A percentile compares a stretch with the other conserved stretches of the same genome.
Evolutionary conservation across 495 filamentous ascomycete species (phyloP).

Genomic region (Penicillium macrosclerotiorum): DNA sequence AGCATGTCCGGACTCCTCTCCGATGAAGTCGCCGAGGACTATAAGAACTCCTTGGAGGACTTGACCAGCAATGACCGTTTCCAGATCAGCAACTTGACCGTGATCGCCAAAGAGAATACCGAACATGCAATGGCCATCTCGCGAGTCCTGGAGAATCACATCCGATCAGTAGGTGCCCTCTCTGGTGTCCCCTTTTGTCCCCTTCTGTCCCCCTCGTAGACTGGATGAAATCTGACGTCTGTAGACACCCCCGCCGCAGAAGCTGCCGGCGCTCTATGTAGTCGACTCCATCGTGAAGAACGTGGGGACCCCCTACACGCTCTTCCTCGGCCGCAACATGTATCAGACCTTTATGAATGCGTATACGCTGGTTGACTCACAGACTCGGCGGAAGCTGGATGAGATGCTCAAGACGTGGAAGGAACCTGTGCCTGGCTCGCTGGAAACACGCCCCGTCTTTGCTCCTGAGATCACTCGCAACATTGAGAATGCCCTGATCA

Average conservation of each 20-base stretch:
- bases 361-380: constrained; percentile 79
- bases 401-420: constrained; percentile 99
- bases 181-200: constrained; percentile 5
- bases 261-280: constrained; percentile 93
- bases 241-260: constrained; percentile 80
- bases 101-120: constrained; percentile 95
- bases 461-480: constrained; percentile 75
- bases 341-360: constrained; percentile 95
- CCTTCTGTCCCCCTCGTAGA: constrained; percentile 14
- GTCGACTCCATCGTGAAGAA: constrained; percentile 98
- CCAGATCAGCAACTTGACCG: constrained; percentile 92
- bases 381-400: constrained; percentile 84
- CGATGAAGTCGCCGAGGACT: constrained; percentile 92
- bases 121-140: constrained; percentile 91
- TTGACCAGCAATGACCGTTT: constrained; percentile 82
- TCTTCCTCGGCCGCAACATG: constrained; percentile 88
- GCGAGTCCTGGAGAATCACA: constrained; percentile 84
- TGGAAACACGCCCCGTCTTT: constrained; percentile 86
- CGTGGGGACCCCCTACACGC: constrained; percentile 93
- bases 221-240: constrained; percentile 38
- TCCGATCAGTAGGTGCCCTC: constrained; percentile 74
- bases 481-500: constrained; percentile 92
- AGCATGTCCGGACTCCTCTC: constrained; percentile 73
- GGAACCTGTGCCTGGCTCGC: constrained; percentile 87
- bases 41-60: constrained; percentile 88